These are phyloP conservation scores for Incumbomyces lentus DNA, from an alignment of 2,329 filamentous ascomycete genomes.

Conservation along the genomic window DNA sequence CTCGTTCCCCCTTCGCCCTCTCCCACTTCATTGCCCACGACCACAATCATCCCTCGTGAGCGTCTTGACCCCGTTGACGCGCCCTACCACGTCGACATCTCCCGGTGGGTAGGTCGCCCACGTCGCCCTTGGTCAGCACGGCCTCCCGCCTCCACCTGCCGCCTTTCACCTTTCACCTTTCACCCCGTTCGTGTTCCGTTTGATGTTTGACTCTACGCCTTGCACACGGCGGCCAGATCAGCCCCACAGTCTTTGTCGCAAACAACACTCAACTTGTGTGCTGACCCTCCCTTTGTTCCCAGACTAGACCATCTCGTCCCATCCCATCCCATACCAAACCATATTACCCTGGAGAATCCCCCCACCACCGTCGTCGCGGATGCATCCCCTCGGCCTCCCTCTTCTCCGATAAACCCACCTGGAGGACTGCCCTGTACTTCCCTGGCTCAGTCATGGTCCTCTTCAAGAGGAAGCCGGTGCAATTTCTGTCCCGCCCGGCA, in stretches of 20 bases:
- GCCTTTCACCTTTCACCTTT: neutral
- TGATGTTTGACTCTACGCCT: neutral
- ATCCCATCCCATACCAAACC: no score
- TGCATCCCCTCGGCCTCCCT: neutral
- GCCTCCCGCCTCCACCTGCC: neutral
- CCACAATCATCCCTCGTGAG: constrained; percentile 5
- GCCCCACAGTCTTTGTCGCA: constrained; percentile 4
- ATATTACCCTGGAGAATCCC: neutral
- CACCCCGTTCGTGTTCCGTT: neutral
- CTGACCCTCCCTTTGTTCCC: neutral
- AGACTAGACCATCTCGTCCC: no score
- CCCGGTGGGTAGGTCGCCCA: neutral
- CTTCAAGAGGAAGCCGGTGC: constrained; percentile 91
- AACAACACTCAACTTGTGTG: neutral
- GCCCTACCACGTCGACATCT: neutral
- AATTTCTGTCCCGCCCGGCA: constrained; percentile 60
- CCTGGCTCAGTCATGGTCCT: constrained; percentile 56
- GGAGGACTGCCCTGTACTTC: neutral
- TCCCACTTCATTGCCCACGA: neutral
- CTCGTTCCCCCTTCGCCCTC: neutral
- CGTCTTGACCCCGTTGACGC: constrained; percentile 2
- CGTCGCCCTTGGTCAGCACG: neutral
- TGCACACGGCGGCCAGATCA: constrained; percentile 9
- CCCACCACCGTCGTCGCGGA: neutral
- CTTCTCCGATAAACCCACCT: no score